These are phyloP conservation scores for Artemisia annua DNA, from an alignment of 129 eudicot genomes.

Conservation along the genomic window DNA sequence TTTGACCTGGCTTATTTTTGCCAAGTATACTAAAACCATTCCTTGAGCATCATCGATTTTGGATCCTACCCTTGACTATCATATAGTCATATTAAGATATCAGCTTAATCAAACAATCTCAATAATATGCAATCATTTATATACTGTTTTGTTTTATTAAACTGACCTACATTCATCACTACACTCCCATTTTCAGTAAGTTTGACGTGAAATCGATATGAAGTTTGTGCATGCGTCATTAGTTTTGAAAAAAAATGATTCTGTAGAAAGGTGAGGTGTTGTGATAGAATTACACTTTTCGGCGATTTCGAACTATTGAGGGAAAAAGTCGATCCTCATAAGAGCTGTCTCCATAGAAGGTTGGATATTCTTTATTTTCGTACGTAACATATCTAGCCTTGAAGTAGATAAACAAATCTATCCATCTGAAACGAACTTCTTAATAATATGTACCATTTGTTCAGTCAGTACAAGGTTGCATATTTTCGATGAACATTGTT, in stretches of 20 bases:
- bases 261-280: slow-evolving; percentile 1
- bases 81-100: slow-evolving; percentile 1
- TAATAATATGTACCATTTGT: background rate
- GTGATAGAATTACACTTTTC: slow-evolving; percentile 12
- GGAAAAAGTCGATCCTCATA: slow-evolving; percentile 5
- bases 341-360: slow-evolving; percentile 24
- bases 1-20: background rate
- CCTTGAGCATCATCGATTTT: slow-evolving; percentile 5
- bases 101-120: background rate
- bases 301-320: background rate
- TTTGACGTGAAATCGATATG: slow-evolving; percentile 6
- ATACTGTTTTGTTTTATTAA: background rate
- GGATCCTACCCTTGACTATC: slow-evolving; percentile 6
- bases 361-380: slow-evolving; percentile 20
- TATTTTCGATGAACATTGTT: background rate
- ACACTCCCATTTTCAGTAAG: slow-evolving; percentile 16
- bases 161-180: background rate
- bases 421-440: background rate
- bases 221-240: slow-evolving; percentile 17
- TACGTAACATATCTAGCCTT: slow-evolving; percentile 2
- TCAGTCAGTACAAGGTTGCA: background rate
- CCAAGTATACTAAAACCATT: background rate
- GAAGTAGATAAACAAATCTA: background rate
- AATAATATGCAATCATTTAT: background rate
- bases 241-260: slow-evolving; percentile 7